These are phyloP conservation scores for Hibiscus trionum DNA, from an alignment of 345 rosid species.

Conservation along the genomic window DNA sequence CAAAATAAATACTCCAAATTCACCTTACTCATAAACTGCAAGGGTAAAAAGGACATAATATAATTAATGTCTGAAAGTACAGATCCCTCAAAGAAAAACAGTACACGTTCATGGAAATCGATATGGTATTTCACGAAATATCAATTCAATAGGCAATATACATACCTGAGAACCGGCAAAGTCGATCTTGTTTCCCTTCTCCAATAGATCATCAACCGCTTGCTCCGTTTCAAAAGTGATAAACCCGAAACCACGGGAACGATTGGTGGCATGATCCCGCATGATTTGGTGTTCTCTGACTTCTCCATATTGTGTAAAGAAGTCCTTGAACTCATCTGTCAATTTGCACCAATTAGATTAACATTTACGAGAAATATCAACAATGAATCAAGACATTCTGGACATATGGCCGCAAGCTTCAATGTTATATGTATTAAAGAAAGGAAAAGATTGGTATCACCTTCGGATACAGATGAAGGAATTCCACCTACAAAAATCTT, in stretches of 20 bases:
- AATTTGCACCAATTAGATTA: slow-evolving; percentile 15
- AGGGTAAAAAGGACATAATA: not conserved
- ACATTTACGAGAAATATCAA: not conserved
- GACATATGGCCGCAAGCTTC: not conserved
- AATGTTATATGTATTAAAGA: not conserved
- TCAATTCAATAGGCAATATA: not conserved
- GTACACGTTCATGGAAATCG: not conserved
- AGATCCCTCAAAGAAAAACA: not conserved
- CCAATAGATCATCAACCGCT: slow-evolving; percentile 61
- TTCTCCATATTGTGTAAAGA: slow-evolving; percentile 62
- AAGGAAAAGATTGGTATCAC: slow-evolving; percentile 23
- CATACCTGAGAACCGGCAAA: slow-evolving; percentile 59
- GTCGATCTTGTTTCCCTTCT: slow-evolving; percentile 62
- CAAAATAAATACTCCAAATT: not conserved
- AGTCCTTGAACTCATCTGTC: slow-evolving; percentile 71
- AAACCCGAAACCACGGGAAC: slow-evolving; percentile 83
- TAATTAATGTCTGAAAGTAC: not conserved
- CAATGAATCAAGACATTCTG: not conserved
- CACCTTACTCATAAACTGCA: not conserved
- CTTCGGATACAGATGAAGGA: slow-evolving; percentile 76
- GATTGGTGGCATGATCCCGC: slow-evolving; percentile 64
- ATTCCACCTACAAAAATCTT: slow-evolving; percentile 97
- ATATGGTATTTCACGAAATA: no score
- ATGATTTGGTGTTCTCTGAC: slow-evolving; percentile 66
- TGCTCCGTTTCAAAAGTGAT: slow-evolving; percentile 60